A percentile compares a stretch with the other conserved stretches of the same genome.
These are phyloP conservation scores for Blumeriella jaapii DNA, from an alignment of 2,329 filamentous ascomycete species.

Conservation along the genomic window DNA sequence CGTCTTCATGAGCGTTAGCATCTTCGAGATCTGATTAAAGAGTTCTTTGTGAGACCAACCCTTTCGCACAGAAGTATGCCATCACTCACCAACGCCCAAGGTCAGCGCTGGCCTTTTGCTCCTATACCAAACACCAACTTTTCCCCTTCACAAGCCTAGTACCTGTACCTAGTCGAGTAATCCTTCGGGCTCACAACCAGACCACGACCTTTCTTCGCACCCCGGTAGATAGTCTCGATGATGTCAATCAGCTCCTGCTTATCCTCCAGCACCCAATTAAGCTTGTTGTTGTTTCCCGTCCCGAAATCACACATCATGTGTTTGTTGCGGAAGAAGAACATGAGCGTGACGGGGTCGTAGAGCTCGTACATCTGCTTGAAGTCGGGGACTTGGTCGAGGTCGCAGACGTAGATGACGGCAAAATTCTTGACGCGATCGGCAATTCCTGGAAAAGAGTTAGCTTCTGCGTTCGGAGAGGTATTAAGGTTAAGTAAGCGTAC, in stretches of 20 bases:
- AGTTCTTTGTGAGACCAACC: too few species aligned
- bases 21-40: too few species aligned
- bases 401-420: conserved; percentile 85
- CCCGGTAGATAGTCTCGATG: conserved; percentile 92
- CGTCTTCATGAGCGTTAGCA: too few species aligned
- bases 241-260: conserved; percentile 99
- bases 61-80: too few species aligned
- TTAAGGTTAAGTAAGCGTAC: not conserved
- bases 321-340: conserved; percentile 98
- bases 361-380: conserved; percentile 95
- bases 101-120: too few species aligned
- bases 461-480: not conserved
- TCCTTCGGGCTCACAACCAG: conserved; percentile 91
- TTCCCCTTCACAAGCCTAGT: too few species aligned
- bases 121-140: too few species aligned
- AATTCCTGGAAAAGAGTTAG: conserved; percentile 40
- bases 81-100: too few species aligned
- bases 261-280: conserved; percentile 93
- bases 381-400: conserved; percentile 80
- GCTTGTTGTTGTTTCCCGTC: conserved; percentile 97
- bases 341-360: conserved; percentile 86
- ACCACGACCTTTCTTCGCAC: conserved; percentile 97
- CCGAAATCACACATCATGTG: conserved; percentile 98
- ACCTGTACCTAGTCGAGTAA: too few species aligned
- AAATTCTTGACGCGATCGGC: conserved; percentile 92